phyloP scores from a whole-genome alignment of 805 yeast genomes.

The Starmerella stigmatis region DNA sequence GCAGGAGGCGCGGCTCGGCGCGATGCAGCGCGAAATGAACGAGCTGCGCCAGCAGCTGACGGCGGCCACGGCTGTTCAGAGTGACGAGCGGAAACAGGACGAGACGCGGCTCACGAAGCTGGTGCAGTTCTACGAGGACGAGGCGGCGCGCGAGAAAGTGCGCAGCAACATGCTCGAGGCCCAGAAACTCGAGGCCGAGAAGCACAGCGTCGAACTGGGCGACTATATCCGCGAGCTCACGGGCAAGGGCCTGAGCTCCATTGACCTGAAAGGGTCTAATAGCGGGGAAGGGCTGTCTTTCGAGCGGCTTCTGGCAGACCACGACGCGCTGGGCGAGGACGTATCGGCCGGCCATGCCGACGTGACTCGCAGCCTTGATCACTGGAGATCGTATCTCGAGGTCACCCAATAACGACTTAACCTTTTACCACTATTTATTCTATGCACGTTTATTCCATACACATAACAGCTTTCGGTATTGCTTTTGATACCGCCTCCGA shows the following conservation, averaged over 20 bases:
- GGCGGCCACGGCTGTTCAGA: constrained; percentile 28
- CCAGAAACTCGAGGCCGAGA: constrained; percentile 21
- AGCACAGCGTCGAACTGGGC: constrained; percentile 22
- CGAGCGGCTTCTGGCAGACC: constrained; percentile 13
- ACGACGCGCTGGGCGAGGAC: constrained; percentile 10
- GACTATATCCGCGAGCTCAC: constrained; percentile 25
- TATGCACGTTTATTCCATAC: too few species aligned
- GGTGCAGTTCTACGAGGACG: constrained; percentile 28
- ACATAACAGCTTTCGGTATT: too few species aligned
- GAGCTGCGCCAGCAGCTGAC: constrained; percentile 29
- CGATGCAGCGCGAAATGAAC: constrained; percentile 34
- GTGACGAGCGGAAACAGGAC: constrained; percentile 24
- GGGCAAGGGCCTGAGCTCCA: constrained; percentile 20
- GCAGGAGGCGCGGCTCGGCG: constrained; percentile 32
- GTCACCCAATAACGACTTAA: background rate
- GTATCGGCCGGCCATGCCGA: background rate
- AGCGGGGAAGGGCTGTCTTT: background rate
- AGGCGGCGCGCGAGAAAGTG: constrained; percentile 25
- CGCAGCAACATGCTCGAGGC: constrained; percentile 23
- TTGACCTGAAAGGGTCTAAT: constrained; percentile 7
- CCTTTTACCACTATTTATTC: background rate
- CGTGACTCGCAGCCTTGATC: too few species aligned
- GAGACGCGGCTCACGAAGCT: constrained; percentile 21
- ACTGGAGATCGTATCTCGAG: background rate
- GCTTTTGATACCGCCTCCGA: too few species aligned